Evolutionary conservation across 2,329 filamentous ascomycete species (phyloP).

Genomic region (Keithomyces neogunnii): DNA sequence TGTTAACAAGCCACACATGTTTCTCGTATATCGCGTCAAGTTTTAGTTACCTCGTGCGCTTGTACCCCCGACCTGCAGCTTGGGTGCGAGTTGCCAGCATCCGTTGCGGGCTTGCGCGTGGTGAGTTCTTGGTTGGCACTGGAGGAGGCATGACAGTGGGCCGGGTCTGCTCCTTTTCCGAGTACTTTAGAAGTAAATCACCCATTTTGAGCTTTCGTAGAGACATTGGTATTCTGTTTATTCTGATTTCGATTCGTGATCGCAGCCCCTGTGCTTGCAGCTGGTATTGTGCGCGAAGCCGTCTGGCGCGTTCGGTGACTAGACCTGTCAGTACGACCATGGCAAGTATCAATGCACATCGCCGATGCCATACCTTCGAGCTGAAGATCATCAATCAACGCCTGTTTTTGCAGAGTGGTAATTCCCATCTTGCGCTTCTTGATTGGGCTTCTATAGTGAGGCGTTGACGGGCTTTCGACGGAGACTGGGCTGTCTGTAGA

Average conservation of each 20-base stretch:
- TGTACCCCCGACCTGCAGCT: conserved; percentile 25
- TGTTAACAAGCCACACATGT: conserved; percentile 8
- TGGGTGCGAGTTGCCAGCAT: conserved; percentile 14
- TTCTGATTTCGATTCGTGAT: conserved; percentile 80
- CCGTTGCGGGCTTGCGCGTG: conserved; percentile 28
- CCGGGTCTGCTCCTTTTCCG: conserved; percentile 36
- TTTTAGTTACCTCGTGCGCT: conserved; percentile 40
- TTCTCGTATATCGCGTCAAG: neutral
- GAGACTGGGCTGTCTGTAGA: conserved; percentile 15
- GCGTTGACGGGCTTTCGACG: conserved; percentile 27
- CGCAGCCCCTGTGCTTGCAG: conserved; percentile 79
- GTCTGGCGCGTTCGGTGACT: conserved; percentile 84
- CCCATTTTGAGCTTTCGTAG: conserved; percentile 75
- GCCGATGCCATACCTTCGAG: conserved; percentile 60
- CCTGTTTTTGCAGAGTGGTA: conserved; percentile 69
- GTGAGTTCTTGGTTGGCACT: conserved; percentile 41
- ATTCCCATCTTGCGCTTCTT: conserved; percentile 55
- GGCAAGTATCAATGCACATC: neutral
- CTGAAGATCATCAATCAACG: conserved; percentile 80
- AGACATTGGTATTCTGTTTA: conserved; percentile 80
- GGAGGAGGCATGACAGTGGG: conserved; percentile 31
- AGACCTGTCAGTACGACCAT: conserved; percentile 5
- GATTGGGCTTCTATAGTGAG: conserved; percentile 46
- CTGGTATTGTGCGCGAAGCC: conserved; percentile 80
- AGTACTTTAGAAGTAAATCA: conserved; percentile 55